Conservation (phyloP, 2,329 filamentous ascomycete species). For the Neonectria hederae region DNA sequence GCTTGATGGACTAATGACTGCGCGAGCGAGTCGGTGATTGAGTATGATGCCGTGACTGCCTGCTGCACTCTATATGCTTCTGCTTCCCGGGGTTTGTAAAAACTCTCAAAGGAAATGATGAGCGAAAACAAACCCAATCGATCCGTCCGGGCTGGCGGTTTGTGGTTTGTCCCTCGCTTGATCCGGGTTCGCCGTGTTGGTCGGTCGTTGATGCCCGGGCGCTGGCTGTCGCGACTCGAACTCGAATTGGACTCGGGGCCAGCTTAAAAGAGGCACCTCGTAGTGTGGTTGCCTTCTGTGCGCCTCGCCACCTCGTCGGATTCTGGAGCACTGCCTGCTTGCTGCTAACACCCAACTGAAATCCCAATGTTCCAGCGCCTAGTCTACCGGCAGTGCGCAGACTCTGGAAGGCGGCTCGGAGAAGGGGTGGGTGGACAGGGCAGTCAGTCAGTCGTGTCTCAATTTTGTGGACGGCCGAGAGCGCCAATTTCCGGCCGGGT, state of each 20-base stretch:
- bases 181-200: not conserved
- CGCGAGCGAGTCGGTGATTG: conserved; percentile 8
- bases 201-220: conserved; percentile 2
- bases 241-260: conserved; percentile 4
- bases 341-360: not conserved
- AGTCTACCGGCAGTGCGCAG: not conserved
- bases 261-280: not conserved
- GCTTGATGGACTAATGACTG: conserved; percentile 16
- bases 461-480: conserved; percentile 9
- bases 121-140: not conserved
- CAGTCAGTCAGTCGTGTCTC: not conserved
- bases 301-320: not conserved
- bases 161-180: not conserved
- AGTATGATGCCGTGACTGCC: conserved; percentile 4
- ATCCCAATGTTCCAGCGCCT: not conserved
- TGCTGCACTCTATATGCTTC: conserved; percentile 8
- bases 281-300: not conserved
- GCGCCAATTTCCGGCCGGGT: conserved; percentile 13
- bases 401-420: not conserved
- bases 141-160: not conserved
- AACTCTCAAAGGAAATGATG: conserved; percentile 3
- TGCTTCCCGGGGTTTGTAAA: not conserved
- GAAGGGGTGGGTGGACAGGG: not conserved
- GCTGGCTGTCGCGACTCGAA: conserved; percentile 7
- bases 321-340: not conserved